Base-by-base conservation (phyloP, 129 eudicot genomes). In the Ambrosia artemisiifolia region DNA sequence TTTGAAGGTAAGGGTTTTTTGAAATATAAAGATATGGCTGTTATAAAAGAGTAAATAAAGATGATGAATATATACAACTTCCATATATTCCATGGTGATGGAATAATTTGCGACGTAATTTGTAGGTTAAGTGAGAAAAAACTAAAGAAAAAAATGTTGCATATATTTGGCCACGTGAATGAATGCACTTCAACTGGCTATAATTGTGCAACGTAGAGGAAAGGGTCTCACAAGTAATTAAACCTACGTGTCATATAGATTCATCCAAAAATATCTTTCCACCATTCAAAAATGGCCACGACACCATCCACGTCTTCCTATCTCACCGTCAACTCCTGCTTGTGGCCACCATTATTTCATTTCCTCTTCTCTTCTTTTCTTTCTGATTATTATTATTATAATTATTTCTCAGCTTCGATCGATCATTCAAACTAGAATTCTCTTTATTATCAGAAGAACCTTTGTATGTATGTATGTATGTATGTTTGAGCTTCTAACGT, bases 331-430 rank as follows among this genome's bases (percentile, higher is more conserved):
- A 55, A 78, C 32, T 67, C 11, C 56, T 57, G 76, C 87, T 82
- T 85, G 94, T 85, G 94, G 94, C 66, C 67, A 64, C 80, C 80
- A 75, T 76, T 77, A 79, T 77, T 84, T 77, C 67, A 42, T 18
- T 28, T 17, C 8, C 54, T 20, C 48, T 42, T 70, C 36, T 54
- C 3, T 24, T 24, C 28, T 24, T 1, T 1, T 24, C 28, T 24
- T 1, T 0, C 28, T 24, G n/a, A 24, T 24, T 24, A 24, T 24
- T 24, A 24, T 24, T 24, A 24, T 24, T 24, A 24, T 24, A 0
- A 24, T 24, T 24, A 54, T 72, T 13, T 7, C 61, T 69, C 38
- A 69, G 59, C 69, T 12, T 43, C 77, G 9, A 10, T 4, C 33
- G 44, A 46, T 30, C n/a, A n/a, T n/a, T n/a, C 53, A 47, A 13